Percentiles rank a stretch among this genome's conserved stretches.
Evolutionary conservation across 768 basidiomycete species (phyloP).

Genomic region (Cyclocybe aegerita): DNA sequence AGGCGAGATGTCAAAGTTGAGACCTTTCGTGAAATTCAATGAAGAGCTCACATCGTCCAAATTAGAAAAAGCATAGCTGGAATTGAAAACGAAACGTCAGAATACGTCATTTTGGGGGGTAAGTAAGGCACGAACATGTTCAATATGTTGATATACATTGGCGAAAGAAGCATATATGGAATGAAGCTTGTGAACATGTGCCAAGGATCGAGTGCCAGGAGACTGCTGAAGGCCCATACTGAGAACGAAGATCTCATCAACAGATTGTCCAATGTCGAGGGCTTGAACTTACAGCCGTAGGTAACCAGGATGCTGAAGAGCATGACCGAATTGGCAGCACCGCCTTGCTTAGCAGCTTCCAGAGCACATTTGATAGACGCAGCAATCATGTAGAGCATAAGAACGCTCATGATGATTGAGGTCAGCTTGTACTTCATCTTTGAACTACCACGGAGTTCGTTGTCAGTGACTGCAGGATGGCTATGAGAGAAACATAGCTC

Average conservation of each 20-base stretch:
- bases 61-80: slow-evolving; percentile 82
- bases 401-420: slow-evolving; percentile 66
- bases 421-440: slow-evolving; percentile 85
- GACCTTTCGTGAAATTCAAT: slow-evolving; percentile 7
- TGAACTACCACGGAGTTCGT: slow-evolving; percentile 40
- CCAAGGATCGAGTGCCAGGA: slow-evolving; percentile 94
- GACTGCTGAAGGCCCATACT: slow-evolving; percentile 76
- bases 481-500: slow-evolving; percentile 9
- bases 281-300: slow-evolving; percentile 60
- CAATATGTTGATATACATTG: slow-evolving; percentile 75
- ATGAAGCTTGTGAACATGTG: slow-evolving; percentile 91
- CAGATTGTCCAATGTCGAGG: not conserved
- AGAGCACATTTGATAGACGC: slow-evolving; percentile 83
- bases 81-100: not conserved
- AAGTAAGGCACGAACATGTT: slow-evolving; percentile 56
- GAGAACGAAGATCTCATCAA: not conserved
- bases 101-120: not conserved
- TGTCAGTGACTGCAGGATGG: not conserved
- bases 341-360: slow-evolving; percentile 65
- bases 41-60: slow-evolving; percentile 68
- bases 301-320: slow-evolving; percentile 85
- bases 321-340: slow-evolving; percentile 69
- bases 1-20: not conserved
- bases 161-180: slow-evolving; percentile 85
- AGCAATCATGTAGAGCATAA: slow-evolving; percentile 83